Evolutionary conservation across 805 yeast species (phyloP), one percentile per base, ranked within the genome.

Genomic region (Ogataea pilisensis): DNA sequence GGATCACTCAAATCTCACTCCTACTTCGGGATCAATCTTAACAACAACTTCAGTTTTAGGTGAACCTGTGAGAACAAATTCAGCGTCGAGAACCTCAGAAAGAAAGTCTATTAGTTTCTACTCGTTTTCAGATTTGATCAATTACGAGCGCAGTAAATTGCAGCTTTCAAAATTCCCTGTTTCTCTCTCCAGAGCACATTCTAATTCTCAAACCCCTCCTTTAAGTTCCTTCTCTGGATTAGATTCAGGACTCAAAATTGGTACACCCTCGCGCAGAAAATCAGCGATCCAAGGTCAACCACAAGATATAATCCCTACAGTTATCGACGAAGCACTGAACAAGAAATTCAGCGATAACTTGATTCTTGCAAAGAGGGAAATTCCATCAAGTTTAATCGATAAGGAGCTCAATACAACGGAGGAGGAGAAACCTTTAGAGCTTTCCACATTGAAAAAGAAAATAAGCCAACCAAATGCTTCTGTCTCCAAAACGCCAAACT

Each of bases 91-190:
- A 17, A 16, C 14, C 4, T 17, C 44, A 5, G 30, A 40, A 14
- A 48, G 62, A n/a, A 55, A 55, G 34, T 52, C 61, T 4, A 52
- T 63, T 24, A 52, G 60, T 16, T 63, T 61, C 44, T 61, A 57
- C 45, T 60, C 68, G 2, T 63, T 51, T 31, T 53, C 60, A 3
- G 66, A 63, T 32, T 41, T 61, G 21, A 51, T 61, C 24, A 55
- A 54, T 35, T 56, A 45, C 37, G 66, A 61, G 37, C 38, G 57
- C 31, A 25, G 33, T 21, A 32, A 28, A 19, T 33, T 28, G 3
- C n/a, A 21, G 22, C 16, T 13, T 27, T n/a, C n/a, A 26, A 26
- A 39, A 19, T 22, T 8, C 19, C 20, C n/a, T 25, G 11, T 19
- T 21, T 8, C n/a, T n/a, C n/a, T n/a, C n/a, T n/a, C n/a, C n/a